phyloP scores from a whole-genome alignment of 2,329 filamentous ascomycete species.

The Teratosphaeria zuluensis region DNA sequence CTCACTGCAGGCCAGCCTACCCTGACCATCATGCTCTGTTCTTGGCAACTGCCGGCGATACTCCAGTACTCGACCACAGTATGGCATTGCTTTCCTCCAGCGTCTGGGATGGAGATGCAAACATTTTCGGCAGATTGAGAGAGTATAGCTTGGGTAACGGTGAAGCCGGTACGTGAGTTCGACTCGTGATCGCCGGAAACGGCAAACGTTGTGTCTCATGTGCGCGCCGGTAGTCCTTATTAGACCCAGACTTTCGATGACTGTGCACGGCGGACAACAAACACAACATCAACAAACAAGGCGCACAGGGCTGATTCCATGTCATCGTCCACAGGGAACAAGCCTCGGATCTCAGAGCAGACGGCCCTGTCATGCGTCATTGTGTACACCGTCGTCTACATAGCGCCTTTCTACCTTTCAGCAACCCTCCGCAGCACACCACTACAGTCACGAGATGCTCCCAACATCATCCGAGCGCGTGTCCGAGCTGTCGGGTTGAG shows the following conservation, averaged over 20 bases:
- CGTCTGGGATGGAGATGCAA: neutral
- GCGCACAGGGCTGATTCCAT: neutral
- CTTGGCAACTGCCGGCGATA: neutral
- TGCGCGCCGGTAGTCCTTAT: neutral
- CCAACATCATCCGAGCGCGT: constrained; percentile 78
- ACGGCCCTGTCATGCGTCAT: constrained; percentile 33
- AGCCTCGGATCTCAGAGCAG: constrained; percentile 11
- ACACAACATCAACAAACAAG: neutral
- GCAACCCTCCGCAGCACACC: constrained; percentile 68
- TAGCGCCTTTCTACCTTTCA: constrained; percentile 82
- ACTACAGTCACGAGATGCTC: constrained; percentile 72
- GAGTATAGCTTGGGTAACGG: neutral
- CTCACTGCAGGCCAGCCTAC: neutral
- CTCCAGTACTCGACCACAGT: neutral
- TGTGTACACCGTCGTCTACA: constrained; percentile 72
- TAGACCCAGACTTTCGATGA: neutral
- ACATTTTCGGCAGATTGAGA: neutral
- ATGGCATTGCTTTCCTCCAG: neutral
- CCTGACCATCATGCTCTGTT: neutral
- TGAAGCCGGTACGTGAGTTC: neutral
- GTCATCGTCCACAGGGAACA: neutral
- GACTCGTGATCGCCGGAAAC: neutral
- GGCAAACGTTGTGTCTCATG: neutral
- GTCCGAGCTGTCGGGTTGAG: constrained; percentile 71
- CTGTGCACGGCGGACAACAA: neutral